These are phyloP conservation scores for Allium cepa DNA, from an alignment of 106 monocot species.

Conservation along the genomic window DNA sequence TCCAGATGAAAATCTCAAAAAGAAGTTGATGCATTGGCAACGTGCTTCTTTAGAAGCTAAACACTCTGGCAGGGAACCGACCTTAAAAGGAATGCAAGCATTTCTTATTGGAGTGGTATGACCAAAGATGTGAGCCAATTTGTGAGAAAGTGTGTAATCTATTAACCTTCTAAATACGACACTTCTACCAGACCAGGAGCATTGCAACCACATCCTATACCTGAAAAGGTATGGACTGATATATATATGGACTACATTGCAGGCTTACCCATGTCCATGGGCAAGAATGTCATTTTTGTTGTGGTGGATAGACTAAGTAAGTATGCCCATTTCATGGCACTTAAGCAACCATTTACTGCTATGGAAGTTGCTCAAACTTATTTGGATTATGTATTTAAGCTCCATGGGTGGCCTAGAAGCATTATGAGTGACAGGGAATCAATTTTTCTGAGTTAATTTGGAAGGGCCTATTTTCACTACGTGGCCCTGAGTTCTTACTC, in stretches of 20 bases:
- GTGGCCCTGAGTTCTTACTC: neutral
- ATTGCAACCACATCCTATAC: neutral
- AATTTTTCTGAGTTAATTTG: neutral
- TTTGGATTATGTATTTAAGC: neutral
- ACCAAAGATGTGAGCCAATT: neutral
- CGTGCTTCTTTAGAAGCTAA: no score
- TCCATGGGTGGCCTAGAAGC: neutral
- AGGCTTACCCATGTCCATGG: neutral
- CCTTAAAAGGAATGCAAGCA: no score
- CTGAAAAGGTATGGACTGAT: neutral
- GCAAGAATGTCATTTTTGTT: neutral
- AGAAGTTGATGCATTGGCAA: no score
- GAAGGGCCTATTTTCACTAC: neutral
- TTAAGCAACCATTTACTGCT: neutral
- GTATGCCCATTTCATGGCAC: neutral
- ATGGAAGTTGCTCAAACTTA: neutral
- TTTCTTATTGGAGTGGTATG: neutral
- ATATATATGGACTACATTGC: neutral
- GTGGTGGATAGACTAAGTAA: neutral
- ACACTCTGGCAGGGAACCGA: no score
- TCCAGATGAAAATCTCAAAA: no score
- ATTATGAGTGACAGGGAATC: neutral
- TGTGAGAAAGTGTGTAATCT: neutral
- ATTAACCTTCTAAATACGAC: neutral
- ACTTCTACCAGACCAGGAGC: neutral